phyloP scores from a whole-genome alignment of 2,329 filamentous ascomycete genomes.

The Lomentospora prolificans region DNA sequence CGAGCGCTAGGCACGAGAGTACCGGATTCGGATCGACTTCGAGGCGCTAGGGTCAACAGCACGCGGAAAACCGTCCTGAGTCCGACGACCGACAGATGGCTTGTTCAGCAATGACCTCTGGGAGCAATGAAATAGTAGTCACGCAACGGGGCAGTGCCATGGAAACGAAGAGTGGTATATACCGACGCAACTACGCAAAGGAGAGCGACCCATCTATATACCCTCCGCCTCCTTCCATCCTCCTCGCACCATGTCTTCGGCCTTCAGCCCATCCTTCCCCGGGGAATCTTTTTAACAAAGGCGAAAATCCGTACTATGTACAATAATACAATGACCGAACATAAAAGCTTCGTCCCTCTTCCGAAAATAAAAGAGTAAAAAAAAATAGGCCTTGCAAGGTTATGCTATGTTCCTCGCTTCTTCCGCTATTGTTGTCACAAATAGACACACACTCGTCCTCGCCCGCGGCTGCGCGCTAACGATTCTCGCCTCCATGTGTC shows the following conservation, averaged over 20 bases:
- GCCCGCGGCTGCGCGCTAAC: neutral
- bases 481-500: too few species aligned
- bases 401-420: neutral
- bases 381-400: neutral
- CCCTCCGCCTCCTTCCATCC: neutral
- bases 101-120: too few species aligned
- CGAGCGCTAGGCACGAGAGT: slow-evolving; percentile 33
- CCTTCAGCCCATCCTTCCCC: neutral
- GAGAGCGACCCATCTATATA: neutral
- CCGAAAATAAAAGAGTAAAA: neutral
- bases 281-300: neutral
- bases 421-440: neutral
- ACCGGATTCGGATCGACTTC: slow-evolving; percentile 66
- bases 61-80: too few species aligned
- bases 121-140: neutral
- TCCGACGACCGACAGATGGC: too few species aligned
- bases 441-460: neutral
- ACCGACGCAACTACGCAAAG: neutral
- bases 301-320: neutral
- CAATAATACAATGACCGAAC: neutral
- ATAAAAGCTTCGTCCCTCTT: neutral
- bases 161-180: neutral
- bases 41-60: slow-evolving; percentile 35
- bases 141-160: neutral
- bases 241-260: neutral